A percentile compares a stretch with the other conserved stretches of the same genome.
Evolutionary conservation across 1,139 yeast genomes (phyloP).

Genomic region (Candida albicans): DNA sequence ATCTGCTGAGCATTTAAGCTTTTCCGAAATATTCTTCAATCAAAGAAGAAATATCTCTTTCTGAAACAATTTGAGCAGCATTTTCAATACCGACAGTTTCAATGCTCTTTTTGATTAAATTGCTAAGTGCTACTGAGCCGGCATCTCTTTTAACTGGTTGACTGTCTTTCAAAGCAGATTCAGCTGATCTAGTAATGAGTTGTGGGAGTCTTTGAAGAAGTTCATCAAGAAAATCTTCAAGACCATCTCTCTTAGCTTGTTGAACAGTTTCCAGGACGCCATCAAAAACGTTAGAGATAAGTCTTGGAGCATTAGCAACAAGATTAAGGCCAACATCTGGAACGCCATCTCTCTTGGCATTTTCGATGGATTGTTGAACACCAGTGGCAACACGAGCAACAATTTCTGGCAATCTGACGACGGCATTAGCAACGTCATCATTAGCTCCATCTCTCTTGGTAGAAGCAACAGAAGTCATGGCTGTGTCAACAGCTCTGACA

Average conservation of each 20-base stretch:
- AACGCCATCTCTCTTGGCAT: slow-evolving; percentile 1
- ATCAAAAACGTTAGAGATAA: not conserved
- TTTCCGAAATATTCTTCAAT: not conserved
- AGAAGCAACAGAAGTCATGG: not conserved
- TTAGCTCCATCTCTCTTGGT: slow-evolving; percentile 1
- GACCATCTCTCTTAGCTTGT: slow-evolving; percentile 1
- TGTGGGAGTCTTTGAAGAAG: slow-evolving; percentile 1
- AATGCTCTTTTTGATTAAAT: slow-evolving; percentile 3
- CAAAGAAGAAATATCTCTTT: slow-evolving; percentile 1
- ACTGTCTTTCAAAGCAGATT: not conserved
- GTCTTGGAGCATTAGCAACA: not conserved
- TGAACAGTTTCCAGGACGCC: not conserved
- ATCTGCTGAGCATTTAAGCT: not conserved
- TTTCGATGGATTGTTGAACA: not conserved
- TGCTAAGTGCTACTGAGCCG: not conserved
- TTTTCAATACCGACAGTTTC: slow-evolving; percentile 2
- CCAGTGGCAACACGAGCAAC: slow-evolving; percentile 2
- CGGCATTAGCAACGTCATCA: not conserved
- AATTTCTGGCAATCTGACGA: slow-evolving; percentile 2
- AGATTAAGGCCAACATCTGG: not conserved
- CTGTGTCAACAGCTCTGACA: not conserved
- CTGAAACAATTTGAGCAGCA: slow-evolving; percentile 2
- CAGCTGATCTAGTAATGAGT: not conserved
- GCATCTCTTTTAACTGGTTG: slow-evolving; percentile 2
- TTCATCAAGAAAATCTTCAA: slow-evolving; percentile 1